Base-by-base conservation (phyloP, 768 basidiomycete species). In the Aureoboletus auriporus region DNA sequence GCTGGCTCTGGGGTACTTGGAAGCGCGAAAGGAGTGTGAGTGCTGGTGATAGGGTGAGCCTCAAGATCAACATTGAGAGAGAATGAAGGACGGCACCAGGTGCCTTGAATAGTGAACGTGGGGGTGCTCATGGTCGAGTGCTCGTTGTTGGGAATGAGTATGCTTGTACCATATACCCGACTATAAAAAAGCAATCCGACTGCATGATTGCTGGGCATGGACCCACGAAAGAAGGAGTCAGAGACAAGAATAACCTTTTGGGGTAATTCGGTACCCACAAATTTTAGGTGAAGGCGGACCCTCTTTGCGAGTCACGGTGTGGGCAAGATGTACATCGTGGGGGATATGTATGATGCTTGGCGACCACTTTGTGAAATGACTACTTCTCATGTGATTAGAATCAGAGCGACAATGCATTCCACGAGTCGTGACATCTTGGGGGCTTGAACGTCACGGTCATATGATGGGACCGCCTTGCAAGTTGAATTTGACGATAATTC, bases 21-120 rank as follows among this genome's bases (percentile, higher is more conserved):
- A n/a, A 57, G 46, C 1, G 38, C 6, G 17, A 54, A 51, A 23
- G 49, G 26, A 0, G 36, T 34, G 17, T 46, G 33, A n/a, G 20
- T 23, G 3, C 60, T 52, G 10, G 48, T 49, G 5, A 58, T 42
- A 7, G 28, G 8, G 42, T 58, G 61, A n/a, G 51, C 51, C 42
- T 62, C 59, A 26, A 57, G 31, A 27, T 57, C 57, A 12, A 23
- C 6, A 8, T 46, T 35, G 23, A 29, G 36, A 42, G 51, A 38
- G 37, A 41, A 44, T 20, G 59, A 48, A 28, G 40, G n/a, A 14
- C 27, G 38, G 10, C 42, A 50, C 59, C 59, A 62, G 30, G 29
- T 39, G 38, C 56, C 64, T 3, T 47, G 23, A 14, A 61, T 50
- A 6, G 28, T 49, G 36, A n/a, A 44, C 10, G 31, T 31, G 10